phyloP scores from a whole-genome alignment of 345 rosid genomes.

The Eucalyptus cloeziana region DNA sequence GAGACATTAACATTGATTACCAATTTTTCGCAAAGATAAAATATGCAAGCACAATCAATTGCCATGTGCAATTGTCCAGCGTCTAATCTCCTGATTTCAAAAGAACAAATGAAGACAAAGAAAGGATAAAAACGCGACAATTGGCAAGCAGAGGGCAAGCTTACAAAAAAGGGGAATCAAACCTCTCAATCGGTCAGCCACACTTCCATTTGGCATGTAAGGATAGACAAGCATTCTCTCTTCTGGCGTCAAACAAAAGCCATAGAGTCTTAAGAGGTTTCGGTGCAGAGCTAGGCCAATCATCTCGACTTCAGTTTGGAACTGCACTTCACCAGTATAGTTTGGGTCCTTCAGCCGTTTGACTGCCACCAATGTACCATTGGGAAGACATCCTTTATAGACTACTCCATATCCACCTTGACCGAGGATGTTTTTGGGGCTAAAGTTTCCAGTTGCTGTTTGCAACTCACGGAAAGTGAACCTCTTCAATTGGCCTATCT shows the following conservation, averaged over 20 bases:
- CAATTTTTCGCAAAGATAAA: background rate
- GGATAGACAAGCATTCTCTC: slow-evolving; percentile 95
- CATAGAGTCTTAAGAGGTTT: slow-evolving; percentile 75
- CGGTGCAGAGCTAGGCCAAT: slow-evolving; percentile 93
- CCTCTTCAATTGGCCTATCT: slow-evolving; percentile 77
- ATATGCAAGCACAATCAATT: background rate
- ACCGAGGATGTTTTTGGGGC: slow-evolving; percentile 68
- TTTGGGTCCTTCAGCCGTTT: slow-evolving; percentile 92
- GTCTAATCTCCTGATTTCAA: background rate
- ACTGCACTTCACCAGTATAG: slow-evolving; percentile 85
- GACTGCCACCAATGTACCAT: slow-evolving; percentile 68
- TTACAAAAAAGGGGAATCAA: background rate
- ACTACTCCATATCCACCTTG: slow-evolving; percentile 98
- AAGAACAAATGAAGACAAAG: background rate
- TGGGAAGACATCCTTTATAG: slow-evolving; percentile 78
- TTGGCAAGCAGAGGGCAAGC: background rate
- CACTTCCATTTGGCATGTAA: slow-evolving; percentile 94
- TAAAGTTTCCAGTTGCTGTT: slow-evolving; percentile 66
- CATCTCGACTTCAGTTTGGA: slow-evolving; percentile 97
- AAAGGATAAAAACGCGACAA: background rate
- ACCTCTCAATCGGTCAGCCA: slow-evolving; percentile 91
- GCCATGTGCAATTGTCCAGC: background rate
- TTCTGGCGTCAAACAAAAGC: slow-evolving; percentile 77
- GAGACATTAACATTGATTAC: background rate
- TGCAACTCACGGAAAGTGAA: slow-evolving; percentile 79